These are phyloP conservation scores for Salix arbutifolia DNA, from an alignment of 345 rosid genomes.

Conservation along the genomic window DNA sequence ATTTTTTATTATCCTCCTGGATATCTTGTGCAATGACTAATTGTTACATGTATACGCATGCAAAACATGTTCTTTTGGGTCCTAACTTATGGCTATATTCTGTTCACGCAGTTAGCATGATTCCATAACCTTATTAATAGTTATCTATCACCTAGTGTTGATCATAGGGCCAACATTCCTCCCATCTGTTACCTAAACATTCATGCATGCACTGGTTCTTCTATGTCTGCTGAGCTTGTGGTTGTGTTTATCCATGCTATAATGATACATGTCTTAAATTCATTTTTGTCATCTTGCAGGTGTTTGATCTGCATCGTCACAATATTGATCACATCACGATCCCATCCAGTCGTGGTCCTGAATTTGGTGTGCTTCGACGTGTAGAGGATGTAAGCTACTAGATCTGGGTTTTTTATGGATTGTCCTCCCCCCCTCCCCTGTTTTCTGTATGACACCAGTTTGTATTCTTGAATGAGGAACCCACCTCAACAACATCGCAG, in stretches of 20 bases:
- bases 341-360: constrained; percentile 71
- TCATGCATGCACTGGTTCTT: background rate
- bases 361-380: constrained; percentile 82
- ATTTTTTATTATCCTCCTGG: background rate
- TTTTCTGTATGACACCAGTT: no score
- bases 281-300: constrained; percentile 42
- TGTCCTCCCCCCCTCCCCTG: no score
- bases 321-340: constrained; percentile 86
- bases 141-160: background rate
- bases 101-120: background rate
- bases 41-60: no score
- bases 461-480: no score
- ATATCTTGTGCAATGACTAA: no score
- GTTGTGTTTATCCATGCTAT: background rate
- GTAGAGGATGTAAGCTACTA: constrained; percentile 71
- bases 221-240: background rate
- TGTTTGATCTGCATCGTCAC: constrained; percentile 90
- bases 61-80: background rate
- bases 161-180: background rate
- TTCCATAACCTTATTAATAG: background rate
- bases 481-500: background rate
- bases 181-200: background rate
- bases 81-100: background rate
- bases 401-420: constrained; percentile 1
- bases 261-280: background rate